A percentile compares a stretch with the other conserved stretches of the same genome.
Evolutionary conservation across 2,329 filamentous ascomycete species (phyloP).

Genomic region (Polytolypa hystricis): DNA sequence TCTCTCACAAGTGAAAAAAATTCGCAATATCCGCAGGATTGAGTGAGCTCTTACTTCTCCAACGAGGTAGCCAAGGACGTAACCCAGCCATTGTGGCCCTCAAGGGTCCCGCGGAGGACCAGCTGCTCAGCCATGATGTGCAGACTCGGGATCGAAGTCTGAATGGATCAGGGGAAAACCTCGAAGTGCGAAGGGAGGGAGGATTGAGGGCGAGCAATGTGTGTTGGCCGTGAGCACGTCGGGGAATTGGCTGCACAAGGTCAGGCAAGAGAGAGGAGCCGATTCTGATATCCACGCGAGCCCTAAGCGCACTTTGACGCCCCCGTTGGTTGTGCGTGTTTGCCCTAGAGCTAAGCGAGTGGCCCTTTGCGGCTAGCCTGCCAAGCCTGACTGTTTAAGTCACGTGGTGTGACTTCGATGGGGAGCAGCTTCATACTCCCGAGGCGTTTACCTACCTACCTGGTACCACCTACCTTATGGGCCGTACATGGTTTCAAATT

Average conservation of each 20-base stretch:
- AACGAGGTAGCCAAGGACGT: conserved; percentile 96
- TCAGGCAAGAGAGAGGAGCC: conserved; percentile 18
- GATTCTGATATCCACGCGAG: conserved; percentile 23
- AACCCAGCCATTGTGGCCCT: conserved; percentile 99
- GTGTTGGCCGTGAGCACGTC: conserved; percentile 10
- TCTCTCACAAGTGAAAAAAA: too few relatives aligned
- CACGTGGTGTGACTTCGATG: too few relatives aligned
- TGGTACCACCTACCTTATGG: too few relatives aligned
- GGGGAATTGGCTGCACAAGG: not conserved
- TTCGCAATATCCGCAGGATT: conserved; percentile 10
- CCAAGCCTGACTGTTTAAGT: too few relatives aligned
- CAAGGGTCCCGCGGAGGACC: conserved; percentile 92
- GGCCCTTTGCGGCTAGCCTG: too few relatives aligned
- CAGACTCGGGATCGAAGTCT: conserved; percentile 24
- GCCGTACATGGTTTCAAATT: too few relatives aligned
- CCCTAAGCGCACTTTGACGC: conserved; percentile 28
- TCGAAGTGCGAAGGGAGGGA: conserved; percentile 23
- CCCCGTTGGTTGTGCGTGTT: conserved; percentile 3
- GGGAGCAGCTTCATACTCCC: too few relatives aligned
- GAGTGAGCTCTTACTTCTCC: conserved; percentile 66
- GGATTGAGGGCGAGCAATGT: conserved; percentile 29
- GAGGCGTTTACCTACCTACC: too few relatives aligned
- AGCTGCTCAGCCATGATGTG: conserved; percentile 77
- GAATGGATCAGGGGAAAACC: conserved; percentile 27
- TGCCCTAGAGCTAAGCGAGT: conserved; percentile 4